phyloP scores from a whole-genome alignment of 1,139 yeast species.

The Yamadazyma sp. region DNA sequence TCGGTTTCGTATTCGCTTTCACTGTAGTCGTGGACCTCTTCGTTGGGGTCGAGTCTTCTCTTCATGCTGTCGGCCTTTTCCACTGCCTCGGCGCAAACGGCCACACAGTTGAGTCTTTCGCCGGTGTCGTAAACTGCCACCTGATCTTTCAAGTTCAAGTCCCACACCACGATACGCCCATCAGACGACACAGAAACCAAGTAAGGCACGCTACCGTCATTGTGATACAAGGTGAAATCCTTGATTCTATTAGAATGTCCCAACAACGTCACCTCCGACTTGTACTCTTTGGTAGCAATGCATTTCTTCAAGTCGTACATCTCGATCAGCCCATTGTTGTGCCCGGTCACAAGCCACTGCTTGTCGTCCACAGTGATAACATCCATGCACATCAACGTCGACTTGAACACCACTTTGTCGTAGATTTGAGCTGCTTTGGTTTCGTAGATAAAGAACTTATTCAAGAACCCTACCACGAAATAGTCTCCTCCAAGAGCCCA shows the following conservation, averaged over 20 bases:
- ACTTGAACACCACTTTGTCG: conserved; percentile 47
- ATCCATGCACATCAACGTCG: conserved; percentile 71
- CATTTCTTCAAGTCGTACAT: conserved; percentile 43
- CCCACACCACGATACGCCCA: conserved; percentile 92
- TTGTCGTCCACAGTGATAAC: conserved; percentile 41
- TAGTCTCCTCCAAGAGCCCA: conserved; percentile 65
- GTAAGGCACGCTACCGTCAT: conserved; percentile 44
- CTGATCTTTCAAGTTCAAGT: conserved; percentile 66
- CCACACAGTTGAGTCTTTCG: conserved; percentile 88
- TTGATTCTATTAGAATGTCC: conserved; percentile 90
- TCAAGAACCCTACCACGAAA: conserved; percentile 74
- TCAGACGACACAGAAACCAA: conserved; percentile 87
- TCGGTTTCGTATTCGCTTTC: conserved; percentile 71
- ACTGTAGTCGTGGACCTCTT: conserved; percentile 31
- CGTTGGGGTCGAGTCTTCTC: conserved; percentile 51
- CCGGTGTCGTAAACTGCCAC: conserved; percentile 89
- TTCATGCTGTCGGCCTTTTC: conserved; percentile 75
- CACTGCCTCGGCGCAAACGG: conserved; percentile 72
- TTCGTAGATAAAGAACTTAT: conserved; percentile 63
- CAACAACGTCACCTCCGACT: conserved; percentile 56
- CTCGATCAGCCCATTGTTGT: conserved; percentile 69
- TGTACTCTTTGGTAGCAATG: conserved; percentile 23
- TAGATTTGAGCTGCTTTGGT: conserved; percentile 63
- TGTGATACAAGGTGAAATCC: conserved; percentile 59
- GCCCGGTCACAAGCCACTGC: conserved; percentile 67